These are phyloP conservation scores for Tricholoma saponaceum DNA, from an alignment of 768 basidiomycete species.

Conservation along the genomic window DNA sequence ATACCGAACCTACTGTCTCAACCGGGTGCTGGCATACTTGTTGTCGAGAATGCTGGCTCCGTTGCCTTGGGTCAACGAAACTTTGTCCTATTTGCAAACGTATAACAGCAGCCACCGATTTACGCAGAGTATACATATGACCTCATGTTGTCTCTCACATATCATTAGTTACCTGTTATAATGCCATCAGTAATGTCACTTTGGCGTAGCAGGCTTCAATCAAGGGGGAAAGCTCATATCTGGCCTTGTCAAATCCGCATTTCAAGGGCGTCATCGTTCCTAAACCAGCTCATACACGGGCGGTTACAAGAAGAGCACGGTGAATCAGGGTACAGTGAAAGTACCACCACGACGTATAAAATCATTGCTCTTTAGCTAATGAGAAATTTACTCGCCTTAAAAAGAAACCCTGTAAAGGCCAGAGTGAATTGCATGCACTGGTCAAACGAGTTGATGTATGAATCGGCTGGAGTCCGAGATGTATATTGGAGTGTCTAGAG, in stretches of 20 bases:
- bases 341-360: slow-evolving; percentile 68
- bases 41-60: slow-evolving; percentile 79
- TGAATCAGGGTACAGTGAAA: slow-evolving; percentile 29
- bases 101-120: slow-evolving; percentile 71
- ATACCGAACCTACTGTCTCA: slow-evolving; percentile 73
- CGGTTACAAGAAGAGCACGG: slow-evolving; percentile 43
- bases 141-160: slow-evolving; percentile 1
- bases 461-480: slow-evolving; percentile 4
- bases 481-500: slow-evolving; percentile 16
- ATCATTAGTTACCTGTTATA: background rate
- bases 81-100: slow-evolving; percentile 87
- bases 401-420: background rate
- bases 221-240: slow-evolving; percentile 62
- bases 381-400: slow-evolving; percentile 13
- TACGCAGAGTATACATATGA: slow-evolving; percentile 73
- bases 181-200: background rate
- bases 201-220: background rate
- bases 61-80: slow-evolving; percentile 78
- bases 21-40: slow-evolving; percentile 89
- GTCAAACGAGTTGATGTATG: background rate
- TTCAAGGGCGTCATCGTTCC: slow-evolving; percentile 18
- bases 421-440: background rate
- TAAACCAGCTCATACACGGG: slow-evolving; percentile 45
- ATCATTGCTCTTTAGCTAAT: slow-evolving; percentile 38
- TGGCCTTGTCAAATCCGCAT: slow-evolving; percentile 81